These are phyloP conservation scores for Trypanosoma cruzi DNA, from an alignment of 208 protist genomes.

Conservation along the genomic window DNA sequence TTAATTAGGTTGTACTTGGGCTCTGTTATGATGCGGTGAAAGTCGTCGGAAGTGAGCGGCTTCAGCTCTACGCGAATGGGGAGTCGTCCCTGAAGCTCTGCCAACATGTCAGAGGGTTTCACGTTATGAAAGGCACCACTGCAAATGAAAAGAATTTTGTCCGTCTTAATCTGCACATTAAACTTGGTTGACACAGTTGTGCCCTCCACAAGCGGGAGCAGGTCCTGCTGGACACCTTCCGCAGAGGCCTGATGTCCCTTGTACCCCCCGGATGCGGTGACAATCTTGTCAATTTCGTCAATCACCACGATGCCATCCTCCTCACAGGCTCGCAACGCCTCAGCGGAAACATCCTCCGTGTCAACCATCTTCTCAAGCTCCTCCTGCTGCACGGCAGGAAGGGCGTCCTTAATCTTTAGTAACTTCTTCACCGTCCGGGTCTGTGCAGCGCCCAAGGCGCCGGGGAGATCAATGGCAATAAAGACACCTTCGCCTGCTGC, in stretches of 20 bases:
- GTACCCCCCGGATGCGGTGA: conserved; percentile 84
- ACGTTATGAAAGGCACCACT: conserved; percentile 97
- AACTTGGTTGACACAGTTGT: conserved; percentile 96
- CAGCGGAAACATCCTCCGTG: conserved; percentile 90
- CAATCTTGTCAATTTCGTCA: conserved; percentile 99
- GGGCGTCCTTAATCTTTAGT: conserved; percentile 94
- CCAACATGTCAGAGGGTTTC: conserved; percentile 95
- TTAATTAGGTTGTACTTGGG: conserved; percentile 97
- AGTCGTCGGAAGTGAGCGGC: conserved; percentile 95
- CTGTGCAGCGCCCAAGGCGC: conserved; percentile 75
- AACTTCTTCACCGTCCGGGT: conserved; percentile 90
- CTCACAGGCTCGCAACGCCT: conserved; percentile 95
- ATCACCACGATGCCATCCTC: conserved; percentile 99
- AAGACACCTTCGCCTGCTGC: conserved; percentile 74
- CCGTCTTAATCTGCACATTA: conserved; percentile 97
- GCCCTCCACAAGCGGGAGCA: conserved; percentile 98
- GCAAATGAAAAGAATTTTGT: conserved; percentile 98
- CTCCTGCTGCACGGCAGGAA: conserved; percentile 91
- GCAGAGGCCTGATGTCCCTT: conserved; percentile 93
- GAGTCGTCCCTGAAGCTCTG: conserved; percentile 96
- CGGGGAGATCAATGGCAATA: conserved; percentile 88
- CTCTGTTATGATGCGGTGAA: conserved; percentile 98
- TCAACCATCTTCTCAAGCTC: conserved; percentile 96
- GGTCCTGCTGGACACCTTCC: conserved; percentile 98
- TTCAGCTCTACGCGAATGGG: conserved; percentile 98